Evolutionary conservation across 805 yeast genomes (phyloP).

Genomic region (Teunomyces panamensis): DNA sequence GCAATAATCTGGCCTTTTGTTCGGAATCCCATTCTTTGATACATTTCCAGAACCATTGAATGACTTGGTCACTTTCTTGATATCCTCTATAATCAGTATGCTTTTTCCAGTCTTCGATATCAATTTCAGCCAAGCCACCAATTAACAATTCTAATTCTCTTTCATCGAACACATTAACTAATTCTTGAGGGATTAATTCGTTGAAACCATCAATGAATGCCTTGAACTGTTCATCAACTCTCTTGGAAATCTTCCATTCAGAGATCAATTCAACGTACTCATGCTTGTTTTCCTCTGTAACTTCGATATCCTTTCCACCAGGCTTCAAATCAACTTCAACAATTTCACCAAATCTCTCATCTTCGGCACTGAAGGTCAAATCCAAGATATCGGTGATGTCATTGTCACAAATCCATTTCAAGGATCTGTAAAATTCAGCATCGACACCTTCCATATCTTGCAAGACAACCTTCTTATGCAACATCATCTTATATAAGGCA

Average conservation of each 20-base stretch:
- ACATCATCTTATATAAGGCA: conserved; percentile 96
- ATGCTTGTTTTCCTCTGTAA: conserved; percentile 89
- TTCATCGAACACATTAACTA: conserved; percentile 95
- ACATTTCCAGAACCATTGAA: conserved; percentile 98
- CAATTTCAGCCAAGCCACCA: conserved; percentile 98
- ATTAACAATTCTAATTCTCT: conserved; percentile 93
- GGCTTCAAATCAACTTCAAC: conserved; percentile 88
- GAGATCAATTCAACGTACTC: conserved; percentile 94
- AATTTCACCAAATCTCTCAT: conserved; percentile 92
- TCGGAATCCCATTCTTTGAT: conserved; percentile 93
- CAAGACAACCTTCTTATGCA: conserved; percentile 87
- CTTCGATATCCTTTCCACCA: conserved; percentile 84
- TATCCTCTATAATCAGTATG: conserved; percentile 99
- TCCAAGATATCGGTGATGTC: conserved; percentile 82
- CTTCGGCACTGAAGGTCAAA: conserved; percentile 83
- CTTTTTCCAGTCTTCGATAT: conserved; percentile 98
- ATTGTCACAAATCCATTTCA: conserved; percentile 94
- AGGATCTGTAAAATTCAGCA: conserved; percentile 90
- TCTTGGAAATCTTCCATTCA: conserved; percentile 91
- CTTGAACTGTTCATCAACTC: conserved; percentile 93
- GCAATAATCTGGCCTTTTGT: conserved; percentile 91
- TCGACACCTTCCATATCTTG: conserved; percentile 99
- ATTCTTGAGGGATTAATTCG: conserved; percentile 94
- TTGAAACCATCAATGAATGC: conserved; percentile 97
- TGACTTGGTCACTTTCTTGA: conserved; percentile 92